phyloP scores from a whole-genome alignment of 2,329 filamentous ascomycete genomes.

The Lojkania enalia region DNA sequence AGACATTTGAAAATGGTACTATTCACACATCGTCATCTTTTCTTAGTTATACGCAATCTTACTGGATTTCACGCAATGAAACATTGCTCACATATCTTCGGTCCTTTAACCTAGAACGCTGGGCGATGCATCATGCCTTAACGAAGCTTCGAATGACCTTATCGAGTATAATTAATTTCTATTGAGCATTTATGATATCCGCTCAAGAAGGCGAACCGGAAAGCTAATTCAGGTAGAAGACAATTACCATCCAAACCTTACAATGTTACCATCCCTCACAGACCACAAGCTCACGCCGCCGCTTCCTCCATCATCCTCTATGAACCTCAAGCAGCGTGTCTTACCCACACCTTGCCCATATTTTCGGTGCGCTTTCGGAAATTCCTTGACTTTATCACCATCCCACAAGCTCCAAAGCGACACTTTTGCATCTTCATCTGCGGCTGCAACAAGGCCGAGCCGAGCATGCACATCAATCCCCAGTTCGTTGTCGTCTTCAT shows the following conservation, averaged over 20 bases:
- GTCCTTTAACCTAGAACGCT: too few species aligned
- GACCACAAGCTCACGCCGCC: constrained; percentile 29
- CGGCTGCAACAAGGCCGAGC: constrained; percentile 40
- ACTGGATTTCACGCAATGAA: too few species aligned
- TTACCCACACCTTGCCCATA: not conserved
- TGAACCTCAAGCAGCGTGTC: constrained; percentile 33
- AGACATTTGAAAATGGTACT: too few species aligned
- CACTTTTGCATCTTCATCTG: constrained; percentile 28
- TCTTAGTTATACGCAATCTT: too few species aligned
- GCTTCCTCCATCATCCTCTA: constrained; percentile 26
- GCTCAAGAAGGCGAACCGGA: too few species aligned
- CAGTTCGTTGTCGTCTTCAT: constrained; percentile 28
- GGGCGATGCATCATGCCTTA: too few species aligned
- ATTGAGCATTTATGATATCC: too few species aligned
- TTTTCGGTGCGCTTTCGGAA: constrained; percentile 8
- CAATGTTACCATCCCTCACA: constrained; percentile 24
- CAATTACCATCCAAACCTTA: constrained; percentile 23
- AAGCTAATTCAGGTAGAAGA: too few species aligned
- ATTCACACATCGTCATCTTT: too few species aligned
- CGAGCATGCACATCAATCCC: constrained; percentile 34
- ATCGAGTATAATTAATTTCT: too few species aligned
- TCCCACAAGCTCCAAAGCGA: constrained; percentile 39
- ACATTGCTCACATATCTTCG: too few species aligned
- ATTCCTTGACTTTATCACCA: constrained; percentile 31
- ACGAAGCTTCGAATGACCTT: too few species aligned